Evolutionary conservation across 2,329 filamentous ascomycete species (phyloP), one percentile per base, ranked within the genome.

Genomic region (Stagonosporopsis vannaccii): DNA sequence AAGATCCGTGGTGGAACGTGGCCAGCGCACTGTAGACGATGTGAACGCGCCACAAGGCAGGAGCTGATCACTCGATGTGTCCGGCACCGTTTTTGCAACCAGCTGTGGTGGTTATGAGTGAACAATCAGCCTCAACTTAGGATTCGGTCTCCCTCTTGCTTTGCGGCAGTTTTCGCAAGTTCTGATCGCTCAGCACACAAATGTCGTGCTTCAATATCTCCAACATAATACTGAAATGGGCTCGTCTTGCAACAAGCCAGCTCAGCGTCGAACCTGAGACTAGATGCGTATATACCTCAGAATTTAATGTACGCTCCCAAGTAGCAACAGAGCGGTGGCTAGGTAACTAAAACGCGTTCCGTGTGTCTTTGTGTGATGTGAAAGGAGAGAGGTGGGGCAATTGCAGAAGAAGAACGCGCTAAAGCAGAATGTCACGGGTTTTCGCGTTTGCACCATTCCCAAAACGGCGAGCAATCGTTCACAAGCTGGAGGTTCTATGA

Each of bases 381-480:
- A 52, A 60, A 56, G 52, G 51, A 30, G 19, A 45, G n/a, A 52
- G 40, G 59, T 48, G 51, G 52, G 59, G 60, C 47, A 49, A n/a
- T n/a, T 48, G 30, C 11, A 33, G 22, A 51, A 51, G 28, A 12
- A 56, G 40, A 48, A 46, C 61, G 56, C 65, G 68, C 71, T 71
- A 71, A 62, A 65, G 59, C 60, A 56, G 59, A 53, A 56, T 41
- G 62, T 72, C 69, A 72, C 61, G 61, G 62, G 70, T 63, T 50
- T 37, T 40, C 65, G 67, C 60, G 63, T 13, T 25, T 22, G 37
- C 15, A 17, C 61, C 40, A 59, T n/a, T 22, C 28, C 20, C 17
- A 6, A 47, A 36, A 2, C 8, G 25, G 39, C 17, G 17, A 35
- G 6, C 35, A 19, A 4, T 37, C 30, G n/a, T 19, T 20, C 11